Conservation (phyloP, 441 rosid genomes). For the Bruguiera hainesii region DNA sequence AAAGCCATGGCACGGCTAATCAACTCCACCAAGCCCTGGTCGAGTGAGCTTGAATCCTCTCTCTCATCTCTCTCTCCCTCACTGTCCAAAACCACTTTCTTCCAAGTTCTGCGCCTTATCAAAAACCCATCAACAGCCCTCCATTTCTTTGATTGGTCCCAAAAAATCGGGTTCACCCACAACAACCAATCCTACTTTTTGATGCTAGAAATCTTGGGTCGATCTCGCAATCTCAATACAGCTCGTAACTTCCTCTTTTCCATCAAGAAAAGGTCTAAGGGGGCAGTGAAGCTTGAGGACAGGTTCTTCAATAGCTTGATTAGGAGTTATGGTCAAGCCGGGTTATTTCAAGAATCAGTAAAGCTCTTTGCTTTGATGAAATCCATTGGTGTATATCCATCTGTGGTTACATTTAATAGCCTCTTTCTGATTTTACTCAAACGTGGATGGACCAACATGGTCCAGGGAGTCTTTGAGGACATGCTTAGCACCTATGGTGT, state of each 20-base stretch:
- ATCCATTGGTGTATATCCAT: constrained; percentile 63
- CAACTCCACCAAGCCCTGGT: constrained; percentile 44
- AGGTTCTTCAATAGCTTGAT: constrained; percentile 68
- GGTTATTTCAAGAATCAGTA: constrained; percentile 62
- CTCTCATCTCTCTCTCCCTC: constrained; percentile 44
- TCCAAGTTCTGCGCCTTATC: constrained; percentile 55
- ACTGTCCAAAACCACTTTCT: constrained; percentile 48
- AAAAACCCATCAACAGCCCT: constrained; percentile 47
- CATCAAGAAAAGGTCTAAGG: constrained; percentile 53
- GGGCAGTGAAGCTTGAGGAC: constrained; percentile 53
- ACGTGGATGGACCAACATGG: constrained; percentile 75
- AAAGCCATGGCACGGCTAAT: constrained; percentile 49
- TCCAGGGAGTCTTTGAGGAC: constrained; percentile 57
- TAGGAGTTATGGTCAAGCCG: constrained; percentile 60
- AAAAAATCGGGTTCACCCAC: constrained; percentile 43
- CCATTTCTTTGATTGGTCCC: constrained; percentile 62
- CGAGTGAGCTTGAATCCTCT: constrained; percentile 51
- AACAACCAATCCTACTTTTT: constrained; percentile 48
- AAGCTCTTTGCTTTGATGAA: constrained; percentile 62
- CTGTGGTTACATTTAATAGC: constrained; percentile 61
- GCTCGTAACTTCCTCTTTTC: constrained; percentile 77
- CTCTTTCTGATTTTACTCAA: constrained; percentile 56
- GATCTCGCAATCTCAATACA: constrained; percentile 52
- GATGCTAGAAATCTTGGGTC: constrained; percentile 68
- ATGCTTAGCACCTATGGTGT: constrained; percentile 73